These are phyloP conservation scores for Scheffersomyces amazonensis DNA, from an alignment of 805 yeast species.

Conservation along the genomic window DNA sequence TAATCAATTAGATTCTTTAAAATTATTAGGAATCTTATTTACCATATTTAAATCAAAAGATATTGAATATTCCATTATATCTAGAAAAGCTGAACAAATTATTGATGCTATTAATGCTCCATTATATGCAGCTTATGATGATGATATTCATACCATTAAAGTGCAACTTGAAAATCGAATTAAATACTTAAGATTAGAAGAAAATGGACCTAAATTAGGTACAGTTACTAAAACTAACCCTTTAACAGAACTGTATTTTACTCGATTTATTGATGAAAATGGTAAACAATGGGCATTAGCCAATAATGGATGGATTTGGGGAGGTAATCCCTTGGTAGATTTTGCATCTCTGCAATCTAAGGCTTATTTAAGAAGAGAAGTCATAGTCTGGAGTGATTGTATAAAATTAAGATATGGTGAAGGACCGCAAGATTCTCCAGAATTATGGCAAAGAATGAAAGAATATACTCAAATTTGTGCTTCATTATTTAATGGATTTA, in stretches of 20 bases:
- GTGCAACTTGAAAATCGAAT: conserved; percentile 75
- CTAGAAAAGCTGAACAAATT: conserved; percentile 44
- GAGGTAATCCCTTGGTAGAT: conserved; percentile 89
- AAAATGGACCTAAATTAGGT: conserved; percentile 80
- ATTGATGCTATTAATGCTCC: conserved; percentile 77
- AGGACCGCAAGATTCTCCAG: conserved; percentile 79
- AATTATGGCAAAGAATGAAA: conserved; percentile 85
- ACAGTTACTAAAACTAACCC: conserved; percentile 50
- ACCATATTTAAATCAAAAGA: conserved; percentile 15
- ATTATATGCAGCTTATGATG: conserved; percentile 70
- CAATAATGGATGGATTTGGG: conserved; percentile 99
- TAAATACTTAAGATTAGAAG: conserved; percentile 71
- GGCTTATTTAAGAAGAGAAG: conserved; percentile 87
- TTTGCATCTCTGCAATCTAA: conserved; percentile 80
- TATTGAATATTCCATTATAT: conserved; percentile 22
- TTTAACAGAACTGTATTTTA: conserved; percentile 83
- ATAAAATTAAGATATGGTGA: conserved; percentile 86
- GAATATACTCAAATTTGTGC: conserved; percentile 74
- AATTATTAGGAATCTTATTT: conserved; percentile 51
- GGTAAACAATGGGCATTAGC: conserved; percentile 74
- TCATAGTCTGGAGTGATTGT: conserved; percentile 97
- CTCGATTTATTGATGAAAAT: conserved; percentile 52
- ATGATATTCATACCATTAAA: conserved; percentile 62
- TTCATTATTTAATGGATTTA: conserved; percentile 73
- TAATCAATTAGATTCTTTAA: conserved; percentile 50